Evolutionary conservation across 192 early-diverging fungal species (phyloP).

Genomic region (Gigaspora rosea): DNA sequence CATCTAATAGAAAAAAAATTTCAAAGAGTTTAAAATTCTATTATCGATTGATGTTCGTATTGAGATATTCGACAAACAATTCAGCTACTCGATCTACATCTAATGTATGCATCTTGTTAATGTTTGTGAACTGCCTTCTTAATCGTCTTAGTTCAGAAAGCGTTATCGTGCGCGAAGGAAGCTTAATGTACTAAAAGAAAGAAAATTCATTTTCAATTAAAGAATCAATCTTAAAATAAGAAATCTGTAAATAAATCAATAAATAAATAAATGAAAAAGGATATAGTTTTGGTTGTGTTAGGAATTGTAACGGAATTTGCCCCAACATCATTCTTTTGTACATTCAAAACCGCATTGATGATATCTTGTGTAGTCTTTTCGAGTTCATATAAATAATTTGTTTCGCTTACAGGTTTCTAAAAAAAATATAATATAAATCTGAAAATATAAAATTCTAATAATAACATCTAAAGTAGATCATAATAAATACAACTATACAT

Average conservation of each 20-base stretch:
- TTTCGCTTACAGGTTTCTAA: conserved; percentile 83
- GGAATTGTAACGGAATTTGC: conserved; percentile 63
- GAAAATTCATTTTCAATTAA: conserved; percentile 38
- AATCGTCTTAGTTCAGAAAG: conserved; percentile 79
- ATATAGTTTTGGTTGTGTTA: conserved; percentile 46
- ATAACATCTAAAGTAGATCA: neutral
- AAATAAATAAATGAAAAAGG: conserved; percentile 5
- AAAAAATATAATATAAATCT: neutral
- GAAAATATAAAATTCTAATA: neutral
- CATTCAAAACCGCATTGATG: conserved; percentile 73
- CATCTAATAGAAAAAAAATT: no score
- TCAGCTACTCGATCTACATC: conserved; percentile 74
- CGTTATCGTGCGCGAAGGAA: conserved; percentile 76
- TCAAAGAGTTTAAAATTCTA: no score
- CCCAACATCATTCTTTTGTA: conserved; percentile 68
- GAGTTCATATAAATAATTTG: conserved; percentile 91
- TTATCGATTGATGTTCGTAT: conserved; percentile 68
- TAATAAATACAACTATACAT: conserved; percentile 23
- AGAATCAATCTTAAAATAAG: neutral
- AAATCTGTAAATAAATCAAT: neutral
- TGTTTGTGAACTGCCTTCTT: conserved; percentile 78
- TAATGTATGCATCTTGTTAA: conserved; percentile 88
- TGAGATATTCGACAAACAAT: conserved; percentile 91
- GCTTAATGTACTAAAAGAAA: conserved; percentile 43
- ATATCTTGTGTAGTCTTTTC: conserved; percentile 82